Conservation (phyloP, 306 rosid species). For the Vachellia collinsii region DNA sequence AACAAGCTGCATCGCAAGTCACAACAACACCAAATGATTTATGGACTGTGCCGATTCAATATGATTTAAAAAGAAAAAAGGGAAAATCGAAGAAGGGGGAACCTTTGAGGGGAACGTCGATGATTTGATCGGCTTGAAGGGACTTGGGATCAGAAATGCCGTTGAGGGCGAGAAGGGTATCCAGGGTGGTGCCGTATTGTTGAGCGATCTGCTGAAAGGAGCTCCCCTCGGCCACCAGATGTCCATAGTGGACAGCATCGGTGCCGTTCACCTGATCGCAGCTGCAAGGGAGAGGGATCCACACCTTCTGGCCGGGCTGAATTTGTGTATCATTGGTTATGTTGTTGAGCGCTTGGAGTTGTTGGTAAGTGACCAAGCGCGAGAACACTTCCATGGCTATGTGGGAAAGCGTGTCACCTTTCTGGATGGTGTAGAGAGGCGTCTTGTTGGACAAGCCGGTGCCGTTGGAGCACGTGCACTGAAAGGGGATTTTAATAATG, state of each 20-base stretch:
- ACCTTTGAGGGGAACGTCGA: slow-evolving; percentile 93
- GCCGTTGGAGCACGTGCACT: slow-evolving; percentile 57
- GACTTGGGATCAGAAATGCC: slow-evolving; percentile 39
- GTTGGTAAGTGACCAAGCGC: slow-evolving; percentile 40
- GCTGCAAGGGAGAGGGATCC: no score
- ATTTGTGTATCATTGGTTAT: no score
- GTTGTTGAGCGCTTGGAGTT: slow-evolving; percentile 39
- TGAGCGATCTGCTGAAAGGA: no score
- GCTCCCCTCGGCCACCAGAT: no score
- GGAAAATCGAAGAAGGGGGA: background rate
- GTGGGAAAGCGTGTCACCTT: slow-evolving; percentile 44
- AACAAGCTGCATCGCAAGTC: slow-evolving; percentile 58
- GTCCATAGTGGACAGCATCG: no score
- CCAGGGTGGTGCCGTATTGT: no score
- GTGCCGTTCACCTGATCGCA: no score
- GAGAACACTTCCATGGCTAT: slow-evolving; percentile 57
- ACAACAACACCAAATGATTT: background rate
- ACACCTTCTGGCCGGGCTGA: no score
- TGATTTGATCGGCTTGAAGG: slow-evolving; percentile 57
- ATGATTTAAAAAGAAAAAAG: no score
- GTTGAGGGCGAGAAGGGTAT: no score
- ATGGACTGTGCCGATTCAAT: background rate
- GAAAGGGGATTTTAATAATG: slow-evolving; percentile 59
- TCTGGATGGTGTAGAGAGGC: slow-evolving; percentile 54
- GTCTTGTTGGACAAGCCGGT: slow-evolving; percentile 48